Base-by-base conservation (phyloP, 1,284 basidiomycete species). In the Trametes pubescens region DNA sequence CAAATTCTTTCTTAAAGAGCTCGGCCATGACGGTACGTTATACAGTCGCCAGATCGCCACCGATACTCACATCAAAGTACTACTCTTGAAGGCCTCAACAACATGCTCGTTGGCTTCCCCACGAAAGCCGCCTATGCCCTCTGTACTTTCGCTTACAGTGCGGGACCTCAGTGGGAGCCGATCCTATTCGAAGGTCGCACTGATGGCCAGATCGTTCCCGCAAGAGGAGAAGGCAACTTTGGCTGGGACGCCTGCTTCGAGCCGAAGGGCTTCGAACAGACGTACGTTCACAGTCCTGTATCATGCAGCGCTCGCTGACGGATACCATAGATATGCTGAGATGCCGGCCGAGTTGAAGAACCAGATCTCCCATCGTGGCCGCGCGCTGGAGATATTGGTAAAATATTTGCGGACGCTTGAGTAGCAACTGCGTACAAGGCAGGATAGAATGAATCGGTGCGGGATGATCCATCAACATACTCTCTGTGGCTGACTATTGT, bases 171-270 rank as follows among this genome's bases (percentile, higher is more conserved):
- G 71, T 74, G 83, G 2, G 91, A 94, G 59, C 89, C 92, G 1
- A 81, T 95, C 57, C 76, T 99, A n/a, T 99, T 99, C 68, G 96
- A 99, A 75, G 97, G 97, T 0, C 83, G 85, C 22, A 98, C 96
- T 1, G 87, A 94, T 51, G 97, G 97, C 1, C 83, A 79, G 24
- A 96, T 99, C 58, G 98, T 99, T 0, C 88, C 88, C 26, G 85
- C 96, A 0, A 81, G 96, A 52, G 97, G 97, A 0, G 85, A 89
- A 0, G 81, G 81, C 18, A 78, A 85, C 24, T 98, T 91, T 79
- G 96, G 88, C 18, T 99, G 97, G 98, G 96, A 99, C 78, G 86
- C 96, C 0, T 81, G 95, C 6, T 98, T 99, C 74, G 88, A 97
- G 77, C 90, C 92, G 0, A 84, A 88, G 52, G 89, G 85, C 16